Conservation (phyloP, 495 filamentous ascomycete genomes). For the Talaromyces ruber region DNA sequence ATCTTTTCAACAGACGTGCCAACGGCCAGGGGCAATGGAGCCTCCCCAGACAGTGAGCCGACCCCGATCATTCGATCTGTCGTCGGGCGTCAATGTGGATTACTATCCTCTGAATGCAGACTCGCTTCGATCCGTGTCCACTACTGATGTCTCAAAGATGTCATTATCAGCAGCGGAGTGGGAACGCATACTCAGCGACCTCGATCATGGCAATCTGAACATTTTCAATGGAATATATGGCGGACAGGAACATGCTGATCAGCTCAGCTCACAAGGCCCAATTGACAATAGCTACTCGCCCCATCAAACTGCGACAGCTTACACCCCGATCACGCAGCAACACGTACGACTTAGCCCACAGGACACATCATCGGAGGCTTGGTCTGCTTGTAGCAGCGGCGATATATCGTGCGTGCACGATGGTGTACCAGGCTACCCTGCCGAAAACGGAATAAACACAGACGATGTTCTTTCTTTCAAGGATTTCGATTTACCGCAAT, state of each 20-base stretch:
- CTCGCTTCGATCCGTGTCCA: conserved; percentile 20
- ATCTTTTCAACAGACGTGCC: conserved; percentile 18
- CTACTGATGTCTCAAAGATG: conserved; percentile 19
- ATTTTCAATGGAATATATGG: conserved; percentile 82
- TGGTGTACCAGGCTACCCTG: conserved; percentile 58
- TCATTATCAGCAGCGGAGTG: conserved; percentile 59
- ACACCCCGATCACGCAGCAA: not conserved
- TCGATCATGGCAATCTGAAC: conserved; percentile 71
- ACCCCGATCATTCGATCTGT: conserved; percentile 7
- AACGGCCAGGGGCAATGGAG: conserved; percentile 40
- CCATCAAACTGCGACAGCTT: not conserved
- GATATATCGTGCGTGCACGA: conserved; percentile 26
- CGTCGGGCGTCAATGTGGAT: conserved; percentile 4
- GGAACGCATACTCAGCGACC: conserved; percentile 67
- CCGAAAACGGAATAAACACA: conserved; percentile 60
- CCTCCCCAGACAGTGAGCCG: conserved; percentile 14
- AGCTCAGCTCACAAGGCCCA: conserved; percentile 29
- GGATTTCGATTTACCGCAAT: conserved; percentile 13
- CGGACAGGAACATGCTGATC: conserved; percentile 47
- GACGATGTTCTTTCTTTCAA: conserved; percentile 21
- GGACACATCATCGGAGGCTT: conserved; percentile 29
- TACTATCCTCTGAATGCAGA: conserved; percentile 19
- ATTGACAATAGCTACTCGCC: not conserved
- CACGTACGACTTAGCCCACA: conserved; percentile 11
- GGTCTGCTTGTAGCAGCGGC: conserved; percentile 31